phyloP scores from a whole-genome alignment of 2,329 filamentous ascomycete species.

The Paraphoma chrysanthemicola region DNA sequence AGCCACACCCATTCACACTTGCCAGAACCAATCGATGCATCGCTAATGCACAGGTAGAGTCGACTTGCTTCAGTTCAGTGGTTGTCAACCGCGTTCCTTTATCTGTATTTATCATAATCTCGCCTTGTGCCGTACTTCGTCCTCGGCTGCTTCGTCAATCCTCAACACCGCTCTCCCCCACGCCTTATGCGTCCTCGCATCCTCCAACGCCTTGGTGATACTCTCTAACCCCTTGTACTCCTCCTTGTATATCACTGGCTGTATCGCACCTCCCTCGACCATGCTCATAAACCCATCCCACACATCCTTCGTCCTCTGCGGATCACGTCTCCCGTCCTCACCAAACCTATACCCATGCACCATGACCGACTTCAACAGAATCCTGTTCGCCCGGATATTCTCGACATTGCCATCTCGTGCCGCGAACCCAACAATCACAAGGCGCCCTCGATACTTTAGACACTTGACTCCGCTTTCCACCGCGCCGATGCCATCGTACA shows the following conservation, averaged over 20 bases:
- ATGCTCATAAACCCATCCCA: conserved; percentile 61
- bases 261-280: conserved; percentile 56
- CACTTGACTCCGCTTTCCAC: conserved; percentile 63
- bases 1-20: no score
- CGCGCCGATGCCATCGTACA: conserved; percentile 65
- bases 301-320: conserved; percentile 55
- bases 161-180: conserved; percentile 65
- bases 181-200: conserved; percentile 58
- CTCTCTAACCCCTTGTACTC: conserved; percentile 59
- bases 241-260: conserved; percentile 59
- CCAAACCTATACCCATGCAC: conserved; percentile 56
- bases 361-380: conserved; percentile 31
- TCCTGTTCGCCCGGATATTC: conserved; percentile 27
- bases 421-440: conserved; percentile 67
- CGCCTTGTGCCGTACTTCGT: conserved; percentile 1
- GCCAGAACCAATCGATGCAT: no score
- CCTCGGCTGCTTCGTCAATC: conserved; percentile 39
- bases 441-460: conserved; percentile 60
- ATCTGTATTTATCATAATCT: conserved; percentile 9
- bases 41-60: neutral
- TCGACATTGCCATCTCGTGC: conserved; percentile 62
- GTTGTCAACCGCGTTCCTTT: neutral
- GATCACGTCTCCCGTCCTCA: conserved; percentile 60
- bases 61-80: neutral
- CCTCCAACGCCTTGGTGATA: conserved; percentile 57